Base-by-base conservation (phyloP, 1,284 basidiomycete species). In the Sanghuangporus baumii region DNA sequence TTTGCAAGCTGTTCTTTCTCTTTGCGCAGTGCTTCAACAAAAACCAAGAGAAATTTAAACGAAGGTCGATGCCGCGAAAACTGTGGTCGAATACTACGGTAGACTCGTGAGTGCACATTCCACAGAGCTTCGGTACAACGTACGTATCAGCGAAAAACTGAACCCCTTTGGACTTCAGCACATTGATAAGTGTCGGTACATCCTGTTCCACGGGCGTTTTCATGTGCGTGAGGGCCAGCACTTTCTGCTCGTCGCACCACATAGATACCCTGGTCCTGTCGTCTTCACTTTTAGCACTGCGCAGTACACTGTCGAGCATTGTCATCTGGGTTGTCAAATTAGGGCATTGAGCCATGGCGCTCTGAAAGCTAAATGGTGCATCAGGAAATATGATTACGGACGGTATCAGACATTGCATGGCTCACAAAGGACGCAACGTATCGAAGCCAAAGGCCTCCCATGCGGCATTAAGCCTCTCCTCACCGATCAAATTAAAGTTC, bases 401-500 rank as follows among this genome's bases (percentile, higher is more conserved):
- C 18, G n/a, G 5, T 6, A 55, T 7, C 8, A 47, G 31, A 43
- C 16, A 26, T 47, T 9, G 7, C 7, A 20, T 41, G 11, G 16
- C 43, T 11, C 36, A 61, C 59, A 55, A 34, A 26, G 41, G 51
- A 34, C 52, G 51, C 31, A 61, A 31, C 34, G 38, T 40, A 11
- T 61, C 52, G 34, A 61, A 61, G 31, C 59, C 52, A 20, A 61
- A 55, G n/a, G n/a, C 23, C 14, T 55, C 41, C 52, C 51, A 43
- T 7, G 48, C 59, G 12, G 50, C 50, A 16, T n/a, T 41, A 12
- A 60, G 37, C 37, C 23, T 60, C 6, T 41, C 58, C 14, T 43
- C 26, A 40, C 59, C 59, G 40, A 60, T 14, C 18, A 50, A 16
- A 11, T 16, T 40, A 6, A 26, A 20, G 12, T 60, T 26, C 34